A percentile compares a stretch with the other conserved stretches of the same genome.
These are phyloP conservation scores for Ilyonectria sp. DNA, from an alignment of 2,329 filamentous ascomycete genomes.

Conservation along the genomic window DNA sequence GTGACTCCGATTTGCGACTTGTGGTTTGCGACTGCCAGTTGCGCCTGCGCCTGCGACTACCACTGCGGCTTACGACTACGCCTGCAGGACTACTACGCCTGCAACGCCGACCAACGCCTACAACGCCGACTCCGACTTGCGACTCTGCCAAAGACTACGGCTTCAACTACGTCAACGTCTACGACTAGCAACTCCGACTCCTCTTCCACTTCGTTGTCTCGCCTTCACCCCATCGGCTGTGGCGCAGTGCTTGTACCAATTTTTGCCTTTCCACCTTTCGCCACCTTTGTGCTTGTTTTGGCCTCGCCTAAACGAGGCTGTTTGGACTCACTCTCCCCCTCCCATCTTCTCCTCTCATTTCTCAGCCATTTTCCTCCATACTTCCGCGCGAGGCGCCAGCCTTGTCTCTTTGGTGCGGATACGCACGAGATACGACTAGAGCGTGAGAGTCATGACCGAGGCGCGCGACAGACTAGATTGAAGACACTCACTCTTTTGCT, in stretches of 20 bases:
- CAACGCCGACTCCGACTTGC: background rate
- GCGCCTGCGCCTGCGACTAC: background rate
- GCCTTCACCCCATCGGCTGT: background rate
- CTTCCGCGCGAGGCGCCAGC: background rate
- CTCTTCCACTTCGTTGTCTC: background rate
- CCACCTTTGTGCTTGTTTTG: slow-evolving; percentile 4
- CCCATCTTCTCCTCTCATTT: background rate
- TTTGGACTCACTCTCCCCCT: background rate
- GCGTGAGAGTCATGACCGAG: background rate
- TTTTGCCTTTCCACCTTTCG: slow-evolving; percentile 9
- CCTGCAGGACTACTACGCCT: background rate
- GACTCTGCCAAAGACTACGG: background rate
- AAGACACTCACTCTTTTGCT: background rate
- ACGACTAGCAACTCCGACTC: background rate
- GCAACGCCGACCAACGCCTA: background rate
- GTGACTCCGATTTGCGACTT: background rate
- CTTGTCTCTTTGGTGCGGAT: background rate
- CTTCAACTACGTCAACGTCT: background rate
- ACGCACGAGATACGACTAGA: slow-evolving; percentile 1
- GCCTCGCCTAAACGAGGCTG: slow-evolving; percentile 4
- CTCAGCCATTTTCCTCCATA: background rate
- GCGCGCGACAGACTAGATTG: background rate
- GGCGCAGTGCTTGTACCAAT: background rate
- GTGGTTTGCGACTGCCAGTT: background rate
- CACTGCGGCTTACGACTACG: background rate